These are phyloP conservation scores for Millerago galiae DNA, from an alignment of 805 yeast species.

Conservation along the genomic window DNA sequence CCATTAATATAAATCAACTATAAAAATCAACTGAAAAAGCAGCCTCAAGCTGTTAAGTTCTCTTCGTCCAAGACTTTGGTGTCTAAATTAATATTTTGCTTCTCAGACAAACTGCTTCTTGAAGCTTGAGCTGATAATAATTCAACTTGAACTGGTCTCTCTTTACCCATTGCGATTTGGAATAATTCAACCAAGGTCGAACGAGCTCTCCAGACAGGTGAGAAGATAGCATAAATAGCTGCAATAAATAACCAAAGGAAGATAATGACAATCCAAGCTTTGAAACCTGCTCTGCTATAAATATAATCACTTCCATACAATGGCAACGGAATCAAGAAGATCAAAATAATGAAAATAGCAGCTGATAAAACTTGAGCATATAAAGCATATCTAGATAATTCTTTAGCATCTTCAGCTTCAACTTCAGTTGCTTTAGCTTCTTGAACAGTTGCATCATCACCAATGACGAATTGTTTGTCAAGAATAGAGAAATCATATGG, in stretches of 20 bases:
- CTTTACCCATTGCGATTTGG: background rate
- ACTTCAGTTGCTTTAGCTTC: slow-evolving; percentile 13
- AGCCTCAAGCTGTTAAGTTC: too few relatives aligned
- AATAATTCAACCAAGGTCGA: background rate
- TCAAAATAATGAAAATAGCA: slow-evolving; percentile 19
- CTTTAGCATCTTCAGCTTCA: slow-evolving; percentile 17
- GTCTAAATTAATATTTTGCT: background rate
- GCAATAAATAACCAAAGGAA: slow-evolving; percentile 2
- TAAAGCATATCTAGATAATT: slow-evolving; percentile 18
- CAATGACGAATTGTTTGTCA: slow-evolving; percentile 21
- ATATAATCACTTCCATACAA: slow-evolving; percentile 60
- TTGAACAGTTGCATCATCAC: slow-evolving; percentile 17
- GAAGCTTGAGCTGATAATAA: background rate
- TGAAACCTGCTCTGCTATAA: background rate
- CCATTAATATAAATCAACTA: too few relatives aligned
- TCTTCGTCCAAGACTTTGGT: background rate
- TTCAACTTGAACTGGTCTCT: background rate
- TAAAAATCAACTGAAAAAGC: too few relatives aligned
- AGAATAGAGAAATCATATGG: slow-evolving; percentile 20
- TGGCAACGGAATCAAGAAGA: slow-evolving; percentile 79
- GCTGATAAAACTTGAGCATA: slow-evolving; percentile 27
- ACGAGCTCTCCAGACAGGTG: background rate
- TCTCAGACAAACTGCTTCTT: background rate
- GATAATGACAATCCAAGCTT: slow-evolving; percentile 1
- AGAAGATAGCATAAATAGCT: background rate